Evolutionary conservation across 768 basidiomycete genomes (phyloP).

Genomic region (Psilocybe cubensis): DNA sequence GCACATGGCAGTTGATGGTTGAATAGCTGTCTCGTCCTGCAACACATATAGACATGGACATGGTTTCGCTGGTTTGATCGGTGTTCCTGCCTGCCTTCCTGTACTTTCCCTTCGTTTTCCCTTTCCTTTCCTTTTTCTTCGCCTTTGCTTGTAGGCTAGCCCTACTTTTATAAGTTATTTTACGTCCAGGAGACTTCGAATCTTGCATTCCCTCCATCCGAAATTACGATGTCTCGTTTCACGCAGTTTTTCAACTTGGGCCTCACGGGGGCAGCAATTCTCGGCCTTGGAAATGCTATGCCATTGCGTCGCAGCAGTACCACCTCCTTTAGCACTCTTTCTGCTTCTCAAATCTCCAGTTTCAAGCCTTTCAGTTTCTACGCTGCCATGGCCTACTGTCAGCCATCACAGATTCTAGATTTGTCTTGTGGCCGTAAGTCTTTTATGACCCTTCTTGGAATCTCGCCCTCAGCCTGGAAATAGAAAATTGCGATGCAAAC

Average conservation of each 20-base stretch:
- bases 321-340: conserved; percentile 37
- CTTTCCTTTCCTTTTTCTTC: conserved; percentile 3
- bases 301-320: conserved; percentile 11
- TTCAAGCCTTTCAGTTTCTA: conserved; percentile 55
- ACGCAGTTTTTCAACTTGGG: neutral
- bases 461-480: neutral
- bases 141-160: conserved; percentile 10
- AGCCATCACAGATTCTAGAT: conserved; percentile 39
- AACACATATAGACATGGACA: neutral
- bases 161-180: conserved; percentile 8
- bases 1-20: conserved; percentile 9
- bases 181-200: conserved; percentile 10
- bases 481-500: conserved; percentile 51
- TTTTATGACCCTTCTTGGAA: neutral
- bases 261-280: conserved; percentile 2
- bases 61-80: neutral
- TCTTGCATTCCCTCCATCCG: neutral
- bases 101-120: neutral
- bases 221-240: conserved; percentile 9
- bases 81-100: conserved; percentile 1
- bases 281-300: conserved; percentile 6
- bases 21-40: neutral
- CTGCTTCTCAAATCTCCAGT: conserved; percentile 39
- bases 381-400: conserved; percentile 56
- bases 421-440: conserved; percentile 57